Percentiles rank a stretch among this genome's conserved stretches.
Conservation (phyloP, 2,329 filamentous ascomycete species). For the Xylariaceae sp. region DNA sequence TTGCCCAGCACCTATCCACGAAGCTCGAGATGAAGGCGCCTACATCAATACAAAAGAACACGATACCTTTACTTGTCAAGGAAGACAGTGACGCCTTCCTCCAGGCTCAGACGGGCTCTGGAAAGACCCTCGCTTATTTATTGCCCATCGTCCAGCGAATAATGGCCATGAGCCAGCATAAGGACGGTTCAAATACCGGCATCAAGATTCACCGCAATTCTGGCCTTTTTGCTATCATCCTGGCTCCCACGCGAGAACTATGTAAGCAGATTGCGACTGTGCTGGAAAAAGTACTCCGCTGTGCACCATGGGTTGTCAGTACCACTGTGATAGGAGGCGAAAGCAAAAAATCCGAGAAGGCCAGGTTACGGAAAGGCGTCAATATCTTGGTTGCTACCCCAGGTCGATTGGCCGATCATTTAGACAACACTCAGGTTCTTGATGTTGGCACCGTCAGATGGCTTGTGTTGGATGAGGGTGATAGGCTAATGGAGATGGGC, state of each 20-base stretch:
- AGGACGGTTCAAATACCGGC: conserved; percentile 42
- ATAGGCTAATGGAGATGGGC: conserved; percentile 96
- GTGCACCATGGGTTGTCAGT: conserved; percentile 88
- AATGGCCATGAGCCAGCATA: conserved; percentile 63
- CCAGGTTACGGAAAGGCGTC: conserved; percentile 85
- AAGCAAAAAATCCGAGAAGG: conserved; percentile 78
- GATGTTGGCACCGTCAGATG: conserved; percentile 86
- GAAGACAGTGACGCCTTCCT: conserved; percentile 89
- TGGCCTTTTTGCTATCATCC: conserved; percentile 87
- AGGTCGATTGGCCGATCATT: conserved; percentile 82
- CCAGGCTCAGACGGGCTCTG: conserved; percentile 94
- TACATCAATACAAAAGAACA: conserved; percentile 89
- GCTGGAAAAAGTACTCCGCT: conserved; percentile 78
- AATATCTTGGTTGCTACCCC: conserved; percentile 96
- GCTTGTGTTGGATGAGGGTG: conserved; percentile 92
- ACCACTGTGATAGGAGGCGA: conserved; percentile 73
- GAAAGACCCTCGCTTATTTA: conserved; percentile 95
- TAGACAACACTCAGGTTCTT: conserved; percentile 86
- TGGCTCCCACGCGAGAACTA: conserved; percentile 88
- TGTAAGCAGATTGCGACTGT: conserved; percentile 91
- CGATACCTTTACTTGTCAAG: conserved; percentile 73
- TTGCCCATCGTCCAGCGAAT: conserved; percentile 88
- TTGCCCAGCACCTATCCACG: conserved; percentile 76
- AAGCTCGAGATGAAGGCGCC: conserved; percentile 88
- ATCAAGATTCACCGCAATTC: conserved; percentile 71